Evolutionary conservation across 1,284 basidiomycete species (phyloP), one percentile per base, ranked within the genome.

Genomic region (Sporisorium exsertum): DNA sequence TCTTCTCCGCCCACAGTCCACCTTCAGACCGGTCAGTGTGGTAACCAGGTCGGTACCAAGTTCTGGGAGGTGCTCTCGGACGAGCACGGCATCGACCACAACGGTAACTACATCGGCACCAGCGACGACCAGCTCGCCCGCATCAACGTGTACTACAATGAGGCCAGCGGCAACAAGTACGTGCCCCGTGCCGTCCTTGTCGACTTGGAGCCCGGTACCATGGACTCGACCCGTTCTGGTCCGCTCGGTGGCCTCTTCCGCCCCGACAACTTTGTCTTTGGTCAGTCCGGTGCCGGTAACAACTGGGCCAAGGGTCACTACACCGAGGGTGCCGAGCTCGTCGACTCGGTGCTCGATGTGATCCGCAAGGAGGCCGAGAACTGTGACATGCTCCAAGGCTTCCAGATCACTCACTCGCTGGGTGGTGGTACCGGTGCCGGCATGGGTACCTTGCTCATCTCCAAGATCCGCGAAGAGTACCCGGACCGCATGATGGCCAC

Each of bases 21-120:
- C 72, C 77, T 84, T 65, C 83, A 84, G 77, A 88, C 76, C 73
- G 81, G 81, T 71, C 84, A 86, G 77, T 86, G 84, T 75, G 84
- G 84, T 79, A 86, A 86, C 82, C 84, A 86, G 68, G 80, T 86
- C 63, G 84, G 84, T 92, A 93, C 94, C 89, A 97, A 97, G 88
- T 97, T 98, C 91, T 97, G 94, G 95, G 94, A 93, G 88, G 94
- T 94, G 82, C 78, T 98, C 86, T 95, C 94, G 70, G 94, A 97
- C 87, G 95, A 98, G 89, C 95, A 98, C 87, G 94, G 94, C 86
- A 94, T 97, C 87, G 93, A 93, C 87, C 89, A 89, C 87, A 93
- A 95, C 88, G 95, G 95, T 53, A 76, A 79, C 77, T 98, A 97
- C 91, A 92, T 92, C 87, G 96, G 96, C 85, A 94, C 87, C 87